Evolutionary conservation across 2,329 filamentous ascomycete species (phyloP).

Genomic region (Cordyceps pruinosa): DNA sequence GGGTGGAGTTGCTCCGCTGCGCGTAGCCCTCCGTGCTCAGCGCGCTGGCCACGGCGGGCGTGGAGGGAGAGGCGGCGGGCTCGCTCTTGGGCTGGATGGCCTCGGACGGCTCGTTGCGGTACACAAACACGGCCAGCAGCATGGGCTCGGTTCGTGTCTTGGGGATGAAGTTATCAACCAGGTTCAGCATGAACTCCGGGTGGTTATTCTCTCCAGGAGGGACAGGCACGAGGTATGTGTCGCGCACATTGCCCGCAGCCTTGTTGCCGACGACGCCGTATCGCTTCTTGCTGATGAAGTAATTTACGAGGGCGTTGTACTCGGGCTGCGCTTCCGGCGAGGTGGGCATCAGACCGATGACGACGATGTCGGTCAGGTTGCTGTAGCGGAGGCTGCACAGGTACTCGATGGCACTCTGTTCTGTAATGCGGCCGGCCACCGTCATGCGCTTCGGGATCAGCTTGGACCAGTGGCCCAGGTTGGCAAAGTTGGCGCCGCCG

Average conservation of each 20-base stretch:
- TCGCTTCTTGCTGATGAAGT: slow-evolving; percentile 73
- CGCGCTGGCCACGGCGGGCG: slow-evolving; percentile 10
- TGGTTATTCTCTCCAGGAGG: slow-evolving; percentile 62
- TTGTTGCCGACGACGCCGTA: slow-evolving; percentile 85
- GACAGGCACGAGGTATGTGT: slow-evolving; percentile 86
- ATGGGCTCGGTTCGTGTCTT: slow-evolving; percentile 65
- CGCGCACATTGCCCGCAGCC: slow-evolving; percentile 66
- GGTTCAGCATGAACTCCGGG: slow-evolving; percentile 80
- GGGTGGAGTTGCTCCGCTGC: slow-evolving; percentile 40
- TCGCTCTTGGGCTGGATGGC: slow-evolving; percentile 23
- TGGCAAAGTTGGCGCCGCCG: slow-evolving; percentile 70
- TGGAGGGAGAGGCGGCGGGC: slow-evolving; percentile 7
- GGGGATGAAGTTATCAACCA: slow-evolving; percentile 78
- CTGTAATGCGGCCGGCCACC: slow-evolving; percentile 73
- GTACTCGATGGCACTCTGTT: slow-evolving; percentile 81
- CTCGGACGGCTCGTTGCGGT: slow-evolving; percentile 52
- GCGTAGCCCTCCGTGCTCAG: slow-evolving; percentile 30
- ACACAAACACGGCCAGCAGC: slow-evolving; percentile 78
- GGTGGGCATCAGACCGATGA: slow-evolving; percentile 64
- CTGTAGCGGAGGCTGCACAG: slow-evolving; percentile 81
- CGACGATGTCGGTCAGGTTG: slow-evolving; percentile 73
- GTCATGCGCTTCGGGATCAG: slow-evolving; percentile 64
- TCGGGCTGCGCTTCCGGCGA: slow-evolving; percentile 52
- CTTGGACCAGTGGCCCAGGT: slow-evolving; percentile 61
- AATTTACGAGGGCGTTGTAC: slow-evolving; percentile 76